Base-by-base conservation (phyloP, 306 rosid species). In the Cucurbita maxima region DNA sequence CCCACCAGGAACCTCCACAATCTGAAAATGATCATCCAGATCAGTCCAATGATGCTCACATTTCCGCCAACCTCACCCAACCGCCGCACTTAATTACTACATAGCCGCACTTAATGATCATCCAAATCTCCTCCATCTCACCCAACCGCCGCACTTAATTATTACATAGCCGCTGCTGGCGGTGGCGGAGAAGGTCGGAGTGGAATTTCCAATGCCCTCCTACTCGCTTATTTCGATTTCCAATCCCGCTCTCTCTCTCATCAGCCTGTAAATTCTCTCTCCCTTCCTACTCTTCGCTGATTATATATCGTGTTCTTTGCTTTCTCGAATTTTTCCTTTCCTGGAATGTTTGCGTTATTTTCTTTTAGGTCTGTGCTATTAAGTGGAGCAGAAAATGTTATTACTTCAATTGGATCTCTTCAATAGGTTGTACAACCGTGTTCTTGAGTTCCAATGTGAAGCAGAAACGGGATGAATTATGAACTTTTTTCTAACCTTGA, bases 171-270 rank as follows among this genome's bases (percentile, higher is more conserved):
- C 1, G 74, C 88, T 51, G 81, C 97, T 20, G 98, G 98, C 14
- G 98, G 98, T 4, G 98, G 97, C 20, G 98, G 97, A 53, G 92
- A 83, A 76, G 95, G 99, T 34, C 79, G 81, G 68, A 94, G 92
- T 67, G 99, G 99, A 20, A 87, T 94, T 66, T 89, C 88, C 1
- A 94, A 94, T 82, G 86, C 96, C 36, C 54, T 94, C 40, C 43
- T 87, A 62, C 75, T 94, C 16, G 67, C 86, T 36, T 81, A 66
- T 45, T 94, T 87, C 74, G 96, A 91, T 80, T 64, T 43, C 37
- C 79, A 78, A 5, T 77, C 95, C 11, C 69, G 80, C 72, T 71
- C 82, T n/a, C 96, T 94, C 59, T 86, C 95, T 40, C 84, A 76
- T 63, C 78, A 83, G 40, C 96, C 88, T 41, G 99, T 94, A 81